Evolutionary conservation across 768 basidiomycete species (phyloP).

Genomic region (Cubamyces sp.): DNA sequence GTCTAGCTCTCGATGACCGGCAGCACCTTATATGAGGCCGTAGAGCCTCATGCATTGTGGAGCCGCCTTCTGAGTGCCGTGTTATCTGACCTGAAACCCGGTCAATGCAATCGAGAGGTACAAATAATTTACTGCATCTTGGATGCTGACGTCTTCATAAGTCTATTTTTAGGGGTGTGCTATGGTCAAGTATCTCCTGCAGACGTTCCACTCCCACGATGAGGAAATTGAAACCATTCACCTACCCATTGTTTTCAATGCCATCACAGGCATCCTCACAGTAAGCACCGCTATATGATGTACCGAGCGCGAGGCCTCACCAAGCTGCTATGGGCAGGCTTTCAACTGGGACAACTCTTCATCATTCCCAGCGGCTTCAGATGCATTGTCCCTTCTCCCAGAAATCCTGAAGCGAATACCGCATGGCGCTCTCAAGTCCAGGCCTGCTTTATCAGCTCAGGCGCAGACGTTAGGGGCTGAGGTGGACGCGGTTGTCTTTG

Average conservation of each 20-base stretch:
- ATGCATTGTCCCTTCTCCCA: conserved; percentile 25
- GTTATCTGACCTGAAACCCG: conserved; percentile 56
- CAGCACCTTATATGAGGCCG: conserved; percentile 87
- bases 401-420: conserved; percentile 31
- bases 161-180: conserved; percentile 54
- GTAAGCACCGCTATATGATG: conserved; percentile 44
- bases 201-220: conserved; percentile 76
- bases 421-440: conserved; percentile 20
- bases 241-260: conserved; percentile 77
- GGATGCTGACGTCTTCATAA: background rate
- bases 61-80: conserved; percentile 65
- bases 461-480: background rate
- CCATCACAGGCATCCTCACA: conserved; percentile 63
- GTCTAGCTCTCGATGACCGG: conserved; percentile 78
- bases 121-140: conserved; percentile 2
- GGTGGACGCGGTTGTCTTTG: conserved; percentile 46
- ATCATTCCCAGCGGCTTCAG: conserved; percentile 9
- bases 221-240: conserved; percentile 85
- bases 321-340: background rate
- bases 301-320: background rate
- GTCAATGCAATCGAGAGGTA: conserved; percentile 54
- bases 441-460: conserved; percentile 22
- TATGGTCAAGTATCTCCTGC: conserved; percentile 74
- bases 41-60: conserved; percentile 90
- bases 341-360: conserved; percentile 5